Conservation (phyloP, 2,329 filamentous ascomycete species). For the Pseudohalonectria lignicola region DNA sequence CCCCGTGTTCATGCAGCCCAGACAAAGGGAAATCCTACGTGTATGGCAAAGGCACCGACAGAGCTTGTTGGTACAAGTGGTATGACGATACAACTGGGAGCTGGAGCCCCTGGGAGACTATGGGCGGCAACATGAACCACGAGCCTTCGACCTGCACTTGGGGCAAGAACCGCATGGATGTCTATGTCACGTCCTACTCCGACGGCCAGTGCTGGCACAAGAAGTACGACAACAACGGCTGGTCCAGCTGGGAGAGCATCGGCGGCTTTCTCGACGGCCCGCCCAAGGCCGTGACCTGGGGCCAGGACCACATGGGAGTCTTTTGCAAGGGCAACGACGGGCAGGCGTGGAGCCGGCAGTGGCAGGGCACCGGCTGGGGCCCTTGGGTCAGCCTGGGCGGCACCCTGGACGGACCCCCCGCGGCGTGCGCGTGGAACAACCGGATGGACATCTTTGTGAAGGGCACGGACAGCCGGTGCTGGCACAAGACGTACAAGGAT, state of each 20-base stretch:
- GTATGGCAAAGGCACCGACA: constrained; percentile 10
- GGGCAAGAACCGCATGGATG: constrained; percentile 14
- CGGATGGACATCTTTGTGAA: constrained; percentile 10
- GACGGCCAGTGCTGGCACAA: constrained; percentile 16
- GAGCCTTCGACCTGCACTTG: constrained; percentile 15
- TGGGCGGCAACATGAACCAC: constrained; percentile 16
- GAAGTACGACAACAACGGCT: constrained; percentile 12
- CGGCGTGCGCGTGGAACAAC: constrained; percentile 9
- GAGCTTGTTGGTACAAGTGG: constrained; percentile 7
- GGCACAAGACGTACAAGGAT: constrained; percentile 11
- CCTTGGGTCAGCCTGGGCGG: constrained; percentile 11
- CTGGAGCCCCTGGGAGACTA: constrained; percentile 14
- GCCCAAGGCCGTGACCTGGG: constrained; percentile 13
- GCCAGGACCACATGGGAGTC: constrained; percentile 13
- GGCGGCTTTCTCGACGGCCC: constrained; percentile 13
- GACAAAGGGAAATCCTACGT: constrained; percentile 8
- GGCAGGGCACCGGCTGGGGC: constrained; percentile 6
- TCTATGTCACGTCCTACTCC: constrained; percentile 15
- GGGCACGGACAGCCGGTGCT: constrained; percentile 11
- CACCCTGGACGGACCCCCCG: constrained; percentile 8
- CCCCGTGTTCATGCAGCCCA: constrained; percentile 8
- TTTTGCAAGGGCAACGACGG: constrained; percentile 13
- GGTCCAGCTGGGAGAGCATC: constrained; percentile 14
- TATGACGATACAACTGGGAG: constrained; percentile 4
- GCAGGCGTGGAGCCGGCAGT: constrained; percentile 11